Conservation (phyloP, 805 yeast genomes). For the Huiozyma sinensis region DNA sequence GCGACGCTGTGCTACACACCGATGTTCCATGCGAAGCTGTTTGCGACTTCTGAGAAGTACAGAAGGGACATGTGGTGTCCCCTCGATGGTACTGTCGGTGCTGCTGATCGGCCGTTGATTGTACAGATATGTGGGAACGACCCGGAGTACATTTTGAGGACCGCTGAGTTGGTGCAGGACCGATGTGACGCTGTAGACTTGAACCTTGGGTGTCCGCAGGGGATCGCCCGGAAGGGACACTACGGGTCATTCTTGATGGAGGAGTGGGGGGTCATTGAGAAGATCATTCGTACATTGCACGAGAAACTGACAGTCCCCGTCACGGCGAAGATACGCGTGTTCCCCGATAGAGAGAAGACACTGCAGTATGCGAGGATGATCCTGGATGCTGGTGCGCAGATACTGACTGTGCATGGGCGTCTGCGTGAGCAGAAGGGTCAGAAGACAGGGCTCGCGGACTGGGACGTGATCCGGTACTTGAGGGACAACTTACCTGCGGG, state of each 20-base stretch:
- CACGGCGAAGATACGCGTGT: slow-evolving; percentile 90
- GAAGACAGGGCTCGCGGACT: slow-evolving; percentile 88
- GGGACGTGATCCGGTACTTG: slow-evolving; percentile 66
- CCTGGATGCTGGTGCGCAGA: slow-evolving; percentile 88
- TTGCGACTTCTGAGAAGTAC: slow-evolving; percentile 76
- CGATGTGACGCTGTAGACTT: slow-evolving; percentile 93
- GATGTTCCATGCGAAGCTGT: slow-evolving; percentile 87
- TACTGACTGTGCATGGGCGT: slow-evolving; percentile 89
- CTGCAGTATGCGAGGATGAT: slow-evolving; percentile 83
- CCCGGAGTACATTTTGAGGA: slow-evolving; percentile 68
- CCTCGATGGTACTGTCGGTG: slow-evolving; percentile 54
- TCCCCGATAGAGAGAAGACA: slow-evolving; percentile 72
- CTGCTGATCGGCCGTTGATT: slow-evolving; percentile 70
- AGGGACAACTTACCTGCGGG: slow-evolving; percentile 68
- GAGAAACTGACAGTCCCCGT: slow-evolving; percentile 73
- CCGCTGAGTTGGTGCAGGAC: slow-evolving; percentile 72
- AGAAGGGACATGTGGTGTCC: slow-evolving; percentile 62
- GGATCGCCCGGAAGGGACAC: slow-evolving; percentile 88
- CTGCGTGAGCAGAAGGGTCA: slow-evolving; percentile 98
- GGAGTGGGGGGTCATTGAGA: slow-evolving; percentile 78
- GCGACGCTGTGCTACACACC: slow-evolving; percentile 94
- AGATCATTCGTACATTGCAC: slow-evolving; percentile 63
- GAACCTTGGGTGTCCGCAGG: slow-evolving; percentile 96
- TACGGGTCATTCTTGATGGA: slow-evolving; percentile 97
- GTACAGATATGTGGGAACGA: slow-evolving; percentile 97